A percentile compares a stretch with the other conserved stretches of the same genome.
Conservation (phyloP, 106 monocot genomes). For the Ottelia alismoides region DNA sequence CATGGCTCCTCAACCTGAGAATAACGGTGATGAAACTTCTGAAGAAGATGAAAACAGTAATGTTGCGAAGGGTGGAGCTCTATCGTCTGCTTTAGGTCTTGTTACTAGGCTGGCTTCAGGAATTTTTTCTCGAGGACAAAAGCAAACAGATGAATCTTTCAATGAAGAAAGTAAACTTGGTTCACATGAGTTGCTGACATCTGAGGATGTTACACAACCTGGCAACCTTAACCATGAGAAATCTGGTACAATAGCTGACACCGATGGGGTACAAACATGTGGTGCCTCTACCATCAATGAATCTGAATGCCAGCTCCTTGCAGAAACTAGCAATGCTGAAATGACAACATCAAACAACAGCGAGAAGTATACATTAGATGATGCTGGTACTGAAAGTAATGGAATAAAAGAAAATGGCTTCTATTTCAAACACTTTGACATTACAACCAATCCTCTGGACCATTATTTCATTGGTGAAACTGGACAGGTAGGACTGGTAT, state of each 20-base stretch:
- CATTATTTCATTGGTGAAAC: conserved; percentile 48
- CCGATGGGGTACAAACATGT: no score
- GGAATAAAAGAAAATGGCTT: neutral
- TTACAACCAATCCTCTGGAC: conserved; percentile 46
- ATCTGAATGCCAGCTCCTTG: no score
- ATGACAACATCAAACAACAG: no score
- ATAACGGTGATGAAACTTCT: no score
- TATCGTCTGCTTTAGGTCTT: conserved; percentile 48
- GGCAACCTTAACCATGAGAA: no score
- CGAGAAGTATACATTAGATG: conserved; percentile 2
- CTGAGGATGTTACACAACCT: no score
- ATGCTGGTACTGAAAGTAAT: no score
- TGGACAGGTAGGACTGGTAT: conserved; percentile 34
- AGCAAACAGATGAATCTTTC: conserved; percentile 9
- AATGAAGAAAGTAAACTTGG: neutral
- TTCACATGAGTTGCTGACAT: no score
- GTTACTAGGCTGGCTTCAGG: conserved; percentile 58
- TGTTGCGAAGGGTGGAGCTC: conserved; percentile 22
- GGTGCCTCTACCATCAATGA: no score
- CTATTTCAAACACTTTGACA: conserved; percentile 82
- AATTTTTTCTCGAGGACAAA: conserved; percentile 41
- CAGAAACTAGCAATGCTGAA: no score
- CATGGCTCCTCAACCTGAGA: no score
- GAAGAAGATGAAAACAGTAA: conserved; percentile 25
- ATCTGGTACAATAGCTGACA: no score